Evolutionary conservation across 306 rosid genomes (phyloP).

Genomic region (Cucurbita moschata): DNA sequence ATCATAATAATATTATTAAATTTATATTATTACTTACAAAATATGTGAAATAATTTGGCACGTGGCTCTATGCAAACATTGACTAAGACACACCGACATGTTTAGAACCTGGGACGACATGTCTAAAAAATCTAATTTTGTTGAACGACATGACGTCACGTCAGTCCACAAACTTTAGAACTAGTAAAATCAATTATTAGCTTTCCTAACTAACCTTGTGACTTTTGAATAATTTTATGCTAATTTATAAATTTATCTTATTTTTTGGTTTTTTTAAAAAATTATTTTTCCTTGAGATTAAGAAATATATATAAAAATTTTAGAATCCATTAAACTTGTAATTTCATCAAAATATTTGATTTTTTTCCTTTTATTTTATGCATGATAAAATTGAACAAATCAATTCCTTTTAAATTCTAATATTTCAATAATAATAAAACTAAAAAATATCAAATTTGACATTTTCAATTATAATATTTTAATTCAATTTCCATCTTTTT

Average conservation of each 20-base stretch:
- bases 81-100: background rate
- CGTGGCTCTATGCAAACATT: background rate
- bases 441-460: background rate
- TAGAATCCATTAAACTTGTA: no score
- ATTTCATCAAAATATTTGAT: no score
- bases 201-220: background rate
- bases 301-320: no score
- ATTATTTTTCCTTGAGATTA: no score
- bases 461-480: background rate
- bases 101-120: background rate
- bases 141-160: conserved; percentile 2
- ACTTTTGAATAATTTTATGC: background rate
- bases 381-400: no score
- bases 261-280: no score
- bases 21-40: no score
- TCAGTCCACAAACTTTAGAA: background rate
- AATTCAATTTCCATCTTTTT: background rate
- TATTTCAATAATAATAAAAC: background rate
- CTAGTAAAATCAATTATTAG: background rate
- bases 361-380: no score
- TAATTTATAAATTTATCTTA: no score
- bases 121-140: background rate
- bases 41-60: background rate
- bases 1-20: no score
- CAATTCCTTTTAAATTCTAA: no score